Base-by-base conservation (phyloP, 441 rosid genomes). In the Erodium chrysanthum region DNA sequence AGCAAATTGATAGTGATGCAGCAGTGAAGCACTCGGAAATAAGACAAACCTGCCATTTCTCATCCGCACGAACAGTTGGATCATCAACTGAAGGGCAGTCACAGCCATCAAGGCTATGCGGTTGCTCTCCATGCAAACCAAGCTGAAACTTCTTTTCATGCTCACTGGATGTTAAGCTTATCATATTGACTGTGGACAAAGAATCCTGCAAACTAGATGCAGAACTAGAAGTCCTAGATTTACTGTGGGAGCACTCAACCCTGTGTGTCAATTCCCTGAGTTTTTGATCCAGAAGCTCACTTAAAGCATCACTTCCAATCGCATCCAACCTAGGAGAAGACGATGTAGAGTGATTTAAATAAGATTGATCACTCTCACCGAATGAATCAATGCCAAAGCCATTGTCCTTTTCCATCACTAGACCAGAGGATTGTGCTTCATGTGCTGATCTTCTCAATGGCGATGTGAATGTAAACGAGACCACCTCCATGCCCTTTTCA, bases 401-500 rank as follows among this genome's bases (percentile, higher is more conserved):
- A 64, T 67, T 60, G 42, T 62, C 73, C 27, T 74, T 80, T 70
- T 68, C 73, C 3, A 63, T 58, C 50, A 68, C 40, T 35, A 35
- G 5, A 35, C 40, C 40, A 35, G 40, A 35, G 40, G 40, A 35
- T 9, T 35, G 40, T 0, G 10, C 40, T 35, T 35, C 40, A 7
- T 35, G 40, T 9, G 7, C 21, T 37, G 82, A 27, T 68, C 82
- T 82, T 67, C 73, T 83, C 40, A 94, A 80, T 4, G 98, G 97
- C 63, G 98, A 84, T 7, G 96, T 81, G 76, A 94, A 94, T 23
- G 94, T 94, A 76, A 94, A 94, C 5, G 96, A 94, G 71, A 94
- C 82, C 73, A 94, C 87, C 81, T 94, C 96, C 81, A 77, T 81
- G 64, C 84, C 81, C 64, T 77, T 81, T 76, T 84, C 83, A 56